Conservation (phyloP, 768 basidiomycete genomes). For the Sistotremastrum suecicum region DNA sequence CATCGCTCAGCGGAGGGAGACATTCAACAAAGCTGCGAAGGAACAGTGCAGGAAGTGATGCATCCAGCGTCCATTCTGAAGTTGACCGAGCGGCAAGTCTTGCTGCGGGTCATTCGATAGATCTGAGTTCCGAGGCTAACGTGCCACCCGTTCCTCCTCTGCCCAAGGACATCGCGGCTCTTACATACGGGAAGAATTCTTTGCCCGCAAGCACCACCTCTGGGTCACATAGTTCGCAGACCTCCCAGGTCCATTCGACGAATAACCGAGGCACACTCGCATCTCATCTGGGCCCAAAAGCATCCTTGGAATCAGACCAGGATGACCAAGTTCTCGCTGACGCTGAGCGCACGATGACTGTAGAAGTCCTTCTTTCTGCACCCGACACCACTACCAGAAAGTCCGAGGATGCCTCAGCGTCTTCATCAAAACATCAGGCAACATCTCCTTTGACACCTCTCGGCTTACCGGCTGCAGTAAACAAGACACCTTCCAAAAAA, state of each 20-base stretch:
- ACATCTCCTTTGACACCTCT: not conserved
- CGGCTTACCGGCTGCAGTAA: slow-evolving; percentile 19
- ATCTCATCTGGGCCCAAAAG: no score
- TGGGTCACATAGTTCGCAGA: no score
- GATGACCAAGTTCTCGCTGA: slow-evolving; percentile 4
- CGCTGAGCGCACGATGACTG: slow-evolving; percentile 31
- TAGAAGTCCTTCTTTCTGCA: slow-evolving; percentile 33
- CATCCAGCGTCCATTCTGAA: slow-evolving; percentile 58
- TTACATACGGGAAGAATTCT: no score
- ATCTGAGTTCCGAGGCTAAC: slow-evolving; percentile 40
- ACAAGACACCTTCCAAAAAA: slow-evolving; percentile 86
- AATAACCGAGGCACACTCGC: no score
- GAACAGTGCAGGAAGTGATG: slow-evolving; percentile 80
- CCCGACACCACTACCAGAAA: slow-evolving; percentile 10
- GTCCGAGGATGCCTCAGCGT: no score
- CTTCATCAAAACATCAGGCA: not conserved
- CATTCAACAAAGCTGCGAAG: slow-evolving; percentile 59
- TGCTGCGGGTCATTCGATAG: slow-evolving; percentile 32
- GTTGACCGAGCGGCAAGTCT: slow-evolving; percentile 51
- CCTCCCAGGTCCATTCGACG: no score
- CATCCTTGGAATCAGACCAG: no score
- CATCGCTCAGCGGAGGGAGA: slow-evolving; percentile 61
- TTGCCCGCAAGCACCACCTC: no score
- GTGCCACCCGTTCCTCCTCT: slow-evolving; percentile 93
- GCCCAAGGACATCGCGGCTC: slow-evolving; percentile 47